Conservation (phyloP, 805 yeast genomes). For the Starmera caribaea region DNA sequence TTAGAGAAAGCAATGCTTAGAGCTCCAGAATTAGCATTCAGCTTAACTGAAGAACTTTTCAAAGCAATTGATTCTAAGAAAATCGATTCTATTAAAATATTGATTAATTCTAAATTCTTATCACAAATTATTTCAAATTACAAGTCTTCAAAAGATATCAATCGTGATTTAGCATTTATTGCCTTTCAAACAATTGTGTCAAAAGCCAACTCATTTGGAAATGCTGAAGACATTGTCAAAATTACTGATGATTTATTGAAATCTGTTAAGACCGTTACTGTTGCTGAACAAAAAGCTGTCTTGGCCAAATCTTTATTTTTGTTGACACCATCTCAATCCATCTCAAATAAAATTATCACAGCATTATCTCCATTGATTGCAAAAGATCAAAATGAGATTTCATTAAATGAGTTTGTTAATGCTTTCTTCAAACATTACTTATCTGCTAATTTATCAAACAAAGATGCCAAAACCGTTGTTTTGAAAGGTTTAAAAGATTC, state of each 20-base stretch:
- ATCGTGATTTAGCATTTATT: slow-evolving; percentile 28
- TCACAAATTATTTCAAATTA: slow-evolving; percentile 43
- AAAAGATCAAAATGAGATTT: slow-evolving; percentile 70
- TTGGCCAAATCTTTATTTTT: slow-evolving; percentile 35
- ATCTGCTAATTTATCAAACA: slow-evolving; percentile 14
- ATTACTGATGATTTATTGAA: slow-evolving; percentile 47
- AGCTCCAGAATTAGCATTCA: slow-evolving; percentile 65
- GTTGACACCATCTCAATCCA: slow-evolving; percentile 15
- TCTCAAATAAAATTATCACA: slow-evolving; percentile 30
- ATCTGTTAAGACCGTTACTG: slow-evolving; percentile 46
- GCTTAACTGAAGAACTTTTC: slow-evolving; percentile 44
- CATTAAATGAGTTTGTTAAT: slow-evolving; percentile 38
- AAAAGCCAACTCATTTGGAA: no score
- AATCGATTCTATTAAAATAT: slow-evolving; percentile 32
- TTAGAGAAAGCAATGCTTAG: slow-evolving; percentile 69
- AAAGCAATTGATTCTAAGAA: slow-evolving; percentile 13
- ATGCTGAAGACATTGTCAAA: slow-evolving; percentile 9
- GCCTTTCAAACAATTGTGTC: no score
- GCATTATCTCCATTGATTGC: slow-evolving; percentile 41
- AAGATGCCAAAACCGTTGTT: slow-evolving; percentile 16
- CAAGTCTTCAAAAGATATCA: slow-evolving; percentile 62
- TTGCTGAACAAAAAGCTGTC: slow-evolving; percentile 55
- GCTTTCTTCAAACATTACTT: slow-evolving; percentile 40
- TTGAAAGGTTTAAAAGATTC: slow-evolving; percentile 55
- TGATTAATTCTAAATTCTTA: slow-evolving; percentile 38